Conservation (phyloP, 768 basidiomycete species). For the Gymnopilus junonius region DNA sequence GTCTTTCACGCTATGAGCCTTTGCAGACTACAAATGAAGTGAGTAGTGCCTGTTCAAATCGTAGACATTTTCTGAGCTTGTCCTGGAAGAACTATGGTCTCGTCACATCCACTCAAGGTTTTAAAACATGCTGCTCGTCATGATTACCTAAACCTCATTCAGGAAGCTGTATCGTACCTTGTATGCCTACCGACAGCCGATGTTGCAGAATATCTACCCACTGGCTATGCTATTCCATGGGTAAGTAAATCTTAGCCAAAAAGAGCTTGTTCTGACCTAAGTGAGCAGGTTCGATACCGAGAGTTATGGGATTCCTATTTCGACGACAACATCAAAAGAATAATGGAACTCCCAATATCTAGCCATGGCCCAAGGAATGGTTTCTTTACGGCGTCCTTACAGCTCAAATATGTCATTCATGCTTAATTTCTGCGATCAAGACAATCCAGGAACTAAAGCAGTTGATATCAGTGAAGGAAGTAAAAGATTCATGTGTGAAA, state of each 20-base stretch:
- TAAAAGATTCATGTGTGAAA: conserved; percentile 9
- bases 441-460: conserved; percentile 12
- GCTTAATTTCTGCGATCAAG: conserved; percentile 11
- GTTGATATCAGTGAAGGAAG: background rate
- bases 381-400: conserved; percentile 9
- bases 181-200: conserved; percentile 11
- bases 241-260: background rate
- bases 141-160: conserved; percentile 22
- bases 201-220: conserved; percentile 15
- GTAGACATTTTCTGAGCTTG: background rate
- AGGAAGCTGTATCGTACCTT: conserved; percentile 24
- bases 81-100: conserved; percentile 13
- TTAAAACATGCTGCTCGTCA: conserved; percentile 26
- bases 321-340: conserved; percentile 7
- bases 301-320: conserved; percentile 13
- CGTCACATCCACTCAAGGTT: conserved; percentile 21
- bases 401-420: conserved; percentile 15
- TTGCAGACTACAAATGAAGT: conserved; percentile 29
- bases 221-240: conserved; percentile 20
- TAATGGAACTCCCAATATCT: conserved; percentile 1
- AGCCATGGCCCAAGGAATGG: conserved; percentile 1
- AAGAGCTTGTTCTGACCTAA: background rate
- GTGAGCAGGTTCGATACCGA: conserved; percentile 14
- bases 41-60: background rate
- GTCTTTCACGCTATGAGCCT: conserved; percentile 30